Evolutionary conservation across 2,329 filamentous ascomycete species (phyloP).

Genomic region (Claviceps lovelessii): DNA sequence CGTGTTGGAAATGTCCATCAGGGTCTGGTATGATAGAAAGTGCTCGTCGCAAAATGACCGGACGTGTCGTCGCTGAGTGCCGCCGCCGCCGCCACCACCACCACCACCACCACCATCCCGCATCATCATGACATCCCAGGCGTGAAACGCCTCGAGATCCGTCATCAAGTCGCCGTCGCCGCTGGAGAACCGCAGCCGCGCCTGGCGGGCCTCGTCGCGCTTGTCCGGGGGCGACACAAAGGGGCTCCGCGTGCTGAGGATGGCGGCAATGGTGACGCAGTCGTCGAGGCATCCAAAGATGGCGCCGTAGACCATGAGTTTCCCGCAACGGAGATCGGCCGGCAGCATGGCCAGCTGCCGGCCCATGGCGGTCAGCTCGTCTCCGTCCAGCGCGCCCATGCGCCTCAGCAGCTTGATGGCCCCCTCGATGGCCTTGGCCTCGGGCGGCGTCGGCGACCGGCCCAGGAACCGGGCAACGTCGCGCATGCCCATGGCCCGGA

Average conservation of each 20-base stretch:
- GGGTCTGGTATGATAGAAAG: constrained; percentile 69
- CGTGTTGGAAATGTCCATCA: constrained; percentile 80
- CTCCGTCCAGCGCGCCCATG: constrained; percentile 79
- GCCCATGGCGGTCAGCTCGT: constrained; percentile 78
- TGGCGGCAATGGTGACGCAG: constrained; percentile 75
- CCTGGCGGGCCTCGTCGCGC: constrained; percentile 66
- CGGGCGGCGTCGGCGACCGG: constrained; percentile 78
- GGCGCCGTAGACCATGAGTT: constrained; percentile 87
- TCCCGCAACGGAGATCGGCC: constrained; percentile 80
- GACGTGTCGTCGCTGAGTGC: constrained; percentile 48
- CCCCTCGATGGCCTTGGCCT: constrained; percentile 69
- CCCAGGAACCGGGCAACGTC: constrained; percentile 72
- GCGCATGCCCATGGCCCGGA: constrained; percentile 83
- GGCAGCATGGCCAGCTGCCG: constrained; percentile 91
- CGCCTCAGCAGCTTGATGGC: constrained; percentile 64
- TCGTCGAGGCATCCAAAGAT: constrained; percentile 88
- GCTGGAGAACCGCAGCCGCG: constrained; percentile 57
- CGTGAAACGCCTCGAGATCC: constrained; percentile 69
- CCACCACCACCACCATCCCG: constrained; percentile 25
- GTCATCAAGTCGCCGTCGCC: constrained; percentile 81
- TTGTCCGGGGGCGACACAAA: constrained; percentile 76
- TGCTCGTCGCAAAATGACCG: constrained; percentile 71
- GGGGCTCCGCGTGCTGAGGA: constrained; percentile 77
- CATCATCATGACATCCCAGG: constrained; percentile 56
- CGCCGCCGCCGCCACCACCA: constrained; percentile 18